Evolutionary conservation across 2,329 filamentous ascomycete species (phyloP).

Genomic region (Nemania sp.): DNA sequence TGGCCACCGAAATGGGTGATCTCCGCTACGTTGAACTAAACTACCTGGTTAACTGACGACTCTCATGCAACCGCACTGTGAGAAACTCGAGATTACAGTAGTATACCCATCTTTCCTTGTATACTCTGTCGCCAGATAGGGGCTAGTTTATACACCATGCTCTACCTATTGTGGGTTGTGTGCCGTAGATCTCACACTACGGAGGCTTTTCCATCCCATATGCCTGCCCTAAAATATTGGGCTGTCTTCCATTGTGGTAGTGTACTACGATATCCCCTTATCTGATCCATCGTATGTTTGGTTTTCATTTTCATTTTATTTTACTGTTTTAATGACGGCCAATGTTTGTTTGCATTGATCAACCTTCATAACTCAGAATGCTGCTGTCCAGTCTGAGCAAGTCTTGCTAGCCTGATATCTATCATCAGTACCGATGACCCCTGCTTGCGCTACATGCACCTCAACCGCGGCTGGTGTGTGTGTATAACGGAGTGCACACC

Average conservation of each 20-base stretch:
- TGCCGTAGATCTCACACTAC: conserved; percentile 21
- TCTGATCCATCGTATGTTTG: not conserved
- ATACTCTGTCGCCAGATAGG: not conserved
- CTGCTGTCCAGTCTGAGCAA: conserved; percentile 10
- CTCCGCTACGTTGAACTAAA: not conserved
- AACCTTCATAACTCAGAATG: conserved; percentile 4
- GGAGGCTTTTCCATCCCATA: conserved; percentile 25
- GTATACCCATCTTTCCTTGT: not conserved
- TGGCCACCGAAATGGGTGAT: too few relatives aligned
- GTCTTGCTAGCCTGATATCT: not conserved
- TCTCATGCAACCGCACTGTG: conserved; percentile 11
- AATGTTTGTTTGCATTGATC: not conserved
- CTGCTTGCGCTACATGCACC: conserved; percentile 14
- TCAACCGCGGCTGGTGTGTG: conserved; percentile 5
- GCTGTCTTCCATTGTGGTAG: not conserved
- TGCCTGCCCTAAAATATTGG: conserved; percentile 5
- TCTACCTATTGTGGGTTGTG: conserved; percentile 11
- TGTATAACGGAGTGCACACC: not conserved
- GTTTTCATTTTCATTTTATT: too few relatives aligned
- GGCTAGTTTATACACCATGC: conserved; percentile 5
- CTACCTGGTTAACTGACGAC: not conserved
- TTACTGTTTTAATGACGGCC: too few relatives aligned
- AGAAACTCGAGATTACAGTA: too few relatives aligned
- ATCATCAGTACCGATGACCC: conserved; percentile 17
- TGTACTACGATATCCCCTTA: not conserved